Base-by-base conservation (phyloP, 768 basidiomycete genomes). In the Hygrophoropsis aurantiaca region DNA sequence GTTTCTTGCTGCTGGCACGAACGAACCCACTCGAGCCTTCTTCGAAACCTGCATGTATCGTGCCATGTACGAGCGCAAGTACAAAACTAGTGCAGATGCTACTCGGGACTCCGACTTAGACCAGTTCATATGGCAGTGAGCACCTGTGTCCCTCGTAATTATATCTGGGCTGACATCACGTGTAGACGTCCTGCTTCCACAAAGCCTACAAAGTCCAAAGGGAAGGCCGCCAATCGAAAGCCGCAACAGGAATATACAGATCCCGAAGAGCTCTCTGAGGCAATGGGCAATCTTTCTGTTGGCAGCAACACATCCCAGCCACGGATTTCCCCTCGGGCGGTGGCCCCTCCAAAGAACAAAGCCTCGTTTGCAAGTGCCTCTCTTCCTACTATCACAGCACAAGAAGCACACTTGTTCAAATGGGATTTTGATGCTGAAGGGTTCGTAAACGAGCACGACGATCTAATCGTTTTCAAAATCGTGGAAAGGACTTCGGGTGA, bases 1-100 rank as follows among this genome's bases (percentile, higher is more conserved):
- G 65, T 98, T 94, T 63, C 87, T 97, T 15, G 74, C 82, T 3
- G 79, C 77, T 11, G 84, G 84, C 4, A 92, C 91, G 38, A 83
- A 82, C 42, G 75, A 65, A 42, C 87, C 90, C 1, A 94, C 91
- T 0, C 80, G 84, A 39, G 85, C 81, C 13, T 88, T 93, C 64
- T 97, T 98, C 61, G 94, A 97, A 69, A 85, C 85, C 20, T 90
- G 93, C 69, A 88, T 97, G 78, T 90, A 95, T 57, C 84, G 90
- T 23, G 95, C 95, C 49, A 93, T 98, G 84, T 98, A 87, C 66
- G 97, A 99, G 62, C 82, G 94, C 68, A 94, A 94, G 72, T 86
- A 87, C 72, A 84, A 76, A 57, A 72, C 56, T 42, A 81, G 80
- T 55, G 88, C 90, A 10, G 85, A 90, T 45, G 79, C 74, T 50